These are phyloP conservation scores for Talaromyces sp. DNA, from an alignment of 2,329 filamentous ascomycete genomes.

Conservation along the genomic window DNA sequence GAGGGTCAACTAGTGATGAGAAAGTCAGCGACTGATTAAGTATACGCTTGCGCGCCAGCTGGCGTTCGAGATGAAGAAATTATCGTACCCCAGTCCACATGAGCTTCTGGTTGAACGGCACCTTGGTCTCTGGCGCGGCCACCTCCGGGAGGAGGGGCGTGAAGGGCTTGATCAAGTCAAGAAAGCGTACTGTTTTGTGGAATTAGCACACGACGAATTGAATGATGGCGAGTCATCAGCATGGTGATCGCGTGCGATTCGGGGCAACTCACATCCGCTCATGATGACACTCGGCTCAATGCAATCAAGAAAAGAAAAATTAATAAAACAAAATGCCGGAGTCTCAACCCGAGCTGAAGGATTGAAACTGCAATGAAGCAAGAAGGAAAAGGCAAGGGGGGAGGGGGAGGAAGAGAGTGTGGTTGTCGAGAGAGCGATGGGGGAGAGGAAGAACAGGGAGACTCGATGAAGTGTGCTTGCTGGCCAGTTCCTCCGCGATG, in stretches of 20 bases:
- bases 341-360: conserved; percentile 28
- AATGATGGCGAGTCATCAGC: conserved; percentile 11
- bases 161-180: conserved; percentile 99
- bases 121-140: conserved; percentile 95
- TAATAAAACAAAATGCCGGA: conserved; percentile 22
- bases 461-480: conserved; percentile 17
- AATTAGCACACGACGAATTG: conserved; percentile 14
- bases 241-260: conserved; percentile 22
- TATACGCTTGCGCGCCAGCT: conserved; percentile 1
- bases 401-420: conserved; percentile 17
- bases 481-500: conserved; percentile 19
- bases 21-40: conserved; percentile 14
- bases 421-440: background rate
- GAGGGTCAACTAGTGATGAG: conserved; percentile 61
- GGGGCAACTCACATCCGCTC: conserved; percentile 51
- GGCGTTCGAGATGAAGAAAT: conserved; percentile 9
- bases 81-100: conserved; percentile 74
- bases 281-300: conserved; percentile 43
- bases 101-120: conserved; percentile 97
- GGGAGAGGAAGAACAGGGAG: conserved; percentile 14
- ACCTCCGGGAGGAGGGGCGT: conserved; percentile 99
- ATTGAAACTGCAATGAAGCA: conserved; percentile 22
- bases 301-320: conserved; percentile 18
- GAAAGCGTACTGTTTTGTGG: conserved; percentile 73
- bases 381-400: conserved; percentile 19